Evolutionary conservation across 1,139 yeast genomes (phyloP).

Genomic region (Candida sojae): DNA sequence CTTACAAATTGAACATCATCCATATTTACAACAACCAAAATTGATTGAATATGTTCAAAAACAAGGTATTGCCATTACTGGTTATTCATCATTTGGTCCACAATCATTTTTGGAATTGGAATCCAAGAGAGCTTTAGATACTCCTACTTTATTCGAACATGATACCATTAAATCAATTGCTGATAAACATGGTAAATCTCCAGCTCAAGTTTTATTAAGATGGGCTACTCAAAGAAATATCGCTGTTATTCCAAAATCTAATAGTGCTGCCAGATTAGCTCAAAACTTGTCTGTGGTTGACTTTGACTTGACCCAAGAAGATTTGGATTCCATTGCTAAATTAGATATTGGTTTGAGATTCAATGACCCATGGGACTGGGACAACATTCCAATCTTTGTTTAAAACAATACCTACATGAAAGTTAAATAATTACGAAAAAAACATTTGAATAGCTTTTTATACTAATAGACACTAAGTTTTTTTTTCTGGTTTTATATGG

Average conservation of each 20-base stretch:
- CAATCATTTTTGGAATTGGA: constrained; percentile 66
- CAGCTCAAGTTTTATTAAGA: constrained; percentile 70
- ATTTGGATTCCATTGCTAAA: constrained; percentile 50
- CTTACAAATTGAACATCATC: constrained; percentile 90
- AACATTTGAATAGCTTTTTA: not conserved
- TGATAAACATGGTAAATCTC: constrained; percentile 28
- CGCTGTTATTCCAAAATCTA: constrained; percentile 77
- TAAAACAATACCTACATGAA: constrained; percentile 12
- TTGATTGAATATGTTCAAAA: constrained; percentile 64
- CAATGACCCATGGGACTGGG: constrained; percentile 86
- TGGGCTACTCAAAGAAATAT: constrained; percentile 80
- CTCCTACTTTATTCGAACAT: constrained; percentile 59
- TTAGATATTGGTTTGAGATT: constrained; percentile 75
- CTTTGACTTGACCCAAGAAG: constrained; percentile 55
- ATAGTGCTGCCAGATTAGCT: constrained; percentile 58
- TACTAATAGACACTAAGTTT: too few relatives aligned
- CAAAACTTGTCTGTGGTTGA: constrained; percentile 59
- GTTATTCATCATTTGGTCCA: constrained; percentile 85
- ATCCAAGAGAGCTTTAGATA: constrained; percentile 50
- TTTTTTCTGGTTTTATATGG: constrained; percentile 15
- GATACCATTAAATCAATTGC: constrained; percentile 36
- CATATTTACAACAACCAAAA: constrained; percentile 78
- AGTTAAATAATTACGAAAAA: not conserved
- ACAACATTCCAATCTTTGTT: constrained; percentile 52
- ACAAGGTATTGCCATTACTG: constrained; percentile 70